A percentile compares a stretch with the other conserved stretches of the same genome.
These are phyloP conservation scores for Macroventuria anomochaeta DNA, from an alignment of 2,329 filamentous ascomycete species.

Conservation along the genomic window DNA sequence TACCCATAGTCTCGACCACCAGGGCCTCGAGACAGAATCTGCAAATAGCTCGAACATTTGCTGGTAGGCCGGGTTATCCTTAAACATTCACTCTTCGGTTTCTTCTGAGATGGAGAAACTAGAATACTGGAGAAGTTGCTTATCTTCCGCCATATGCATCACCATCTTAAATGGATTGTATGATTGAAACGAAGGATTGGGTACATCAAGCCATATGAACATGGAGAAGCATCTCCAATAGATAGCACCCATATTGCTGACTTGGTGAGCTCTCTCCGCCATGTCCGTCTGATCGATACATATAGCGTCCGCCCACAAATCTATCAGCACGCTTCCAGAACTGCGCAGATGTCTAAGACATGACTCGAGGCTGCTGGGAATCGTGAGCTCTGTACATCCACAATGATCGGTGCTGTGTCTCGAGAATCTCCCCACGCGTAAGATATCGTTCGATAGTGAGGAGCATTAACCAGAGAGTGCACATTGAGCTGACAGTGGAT, in stretches of 20 bases:
- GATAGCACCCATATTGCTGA: slow-evolving; percentile 17
- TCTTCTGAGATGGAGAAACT: neutral
- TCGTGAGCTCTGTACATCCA: neutral
- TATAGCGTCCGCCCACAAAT: slow-evolving; percentile 18
- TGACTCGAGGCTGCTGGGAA: neutral
- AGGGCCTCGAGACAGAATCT: neutral
- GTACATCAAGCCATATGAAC: slow-evolving; percentile 25
- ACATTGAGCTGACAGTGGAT: slow-evolving; percentile 1
- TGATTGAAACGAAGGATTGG: neutral
- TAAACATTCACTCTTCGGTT: neutral
- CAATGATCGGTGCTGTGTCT: neutral
- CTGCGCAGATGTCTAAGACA: slow-evolving; percentile 2
- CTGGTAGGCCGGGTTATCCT: neutral
- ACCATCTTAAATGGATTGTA: slow-evolving; percentile 1
- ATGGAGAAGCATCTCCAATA: slow-evolving; percentile 7
- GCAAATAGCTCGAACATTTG: neutral
- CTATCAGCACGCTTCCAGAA: neutral
- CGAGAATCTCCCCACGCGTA: slow-evolving; percentile 7
- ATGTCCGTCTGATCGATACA: slow-evolving; percentile 21
- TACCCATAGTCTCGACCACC: slow-evolving; percentile 10
- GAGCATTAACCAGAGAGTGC: neutral
- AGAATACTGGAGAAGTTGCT: slow-evolving; percentile 1
- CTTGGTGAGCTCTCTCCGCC: slow-evolving; percentile 12
- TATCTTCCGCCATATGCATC: neutral
- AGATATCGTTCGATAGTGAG: slow-evolving; percentile 1